phyloP scores from a whole-genome alignment of 2,329 filamentous ascomycete species.

The Clonostachys rosea region DNA sequence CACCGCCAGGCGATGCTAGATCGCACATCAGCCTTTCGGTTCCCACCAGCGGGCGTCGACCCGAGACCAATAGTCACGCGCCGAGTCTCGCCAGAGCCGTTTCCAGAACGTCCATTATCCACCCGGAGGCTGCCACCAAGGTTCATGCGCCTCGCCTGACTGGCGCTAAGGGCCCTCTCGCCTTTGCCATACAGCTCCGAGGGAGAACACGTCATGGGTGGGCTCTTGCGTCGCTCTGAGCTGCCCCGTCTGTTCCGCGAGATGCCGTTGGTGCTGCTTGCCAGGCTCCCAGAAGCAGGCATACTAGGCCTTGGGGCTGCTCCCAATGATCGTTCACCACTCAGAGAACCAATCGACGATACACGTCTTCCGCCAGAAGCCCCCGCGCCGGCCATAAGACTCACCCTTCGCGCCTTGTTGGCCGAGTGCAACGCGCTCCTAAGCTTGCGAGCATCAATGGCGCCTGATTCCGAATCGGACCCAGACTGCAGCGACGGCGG shows the following conservation, averaged over 20 bases:
- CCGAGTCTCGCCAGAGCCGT: slow-evolving; percentile 16
- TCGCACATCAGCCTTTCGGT: slow-evolving; percentile 1
- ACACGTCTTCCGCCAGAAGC: slow-evolving; percentile 33
- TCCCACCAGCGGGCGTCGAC: slow-evolving; percentile 7
- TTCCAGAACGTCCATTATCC: slow-evolving; percentile 13
- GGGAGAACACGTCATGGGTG: slow-evolving; percentile 48
- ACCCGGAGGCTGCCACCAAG: slow-evolving; percentile 27
- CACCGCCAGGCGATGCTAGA: no score
- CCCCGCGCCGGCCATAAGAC: slow-evolving; percentile 26
- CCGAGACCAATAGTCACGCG: slow-evolving; percentile 31
- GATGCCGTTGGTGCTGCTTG: slow-evolving; percentile 44
- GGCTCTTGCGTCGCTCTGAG: slow-evolving; percentile 44
- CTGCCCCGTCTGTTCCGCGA: slow-evolving; percentile 47
- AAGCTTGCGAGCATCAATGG: slow-evolving; percentile 49
- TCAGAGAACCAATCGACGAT: slow-evolving; percentile 36
- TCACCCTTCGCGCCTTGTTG: slow-evolving; percentile 32
- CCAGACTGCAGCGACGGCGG: slow-evolving; percentile 35
- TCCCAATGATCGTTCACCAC: slow-evolving; percentile 13
- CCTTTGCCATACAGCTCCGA: slow-evolving; percentile 19
- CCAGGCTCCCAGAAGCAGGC: slow-evolving; percentile 15
- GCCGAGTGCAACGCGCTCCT: slow-evolving; percentile 48
- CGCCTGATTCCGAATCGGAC: slow-evolving; percentile 44
- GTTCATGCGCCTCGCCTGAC: slow-evolving; percentile 55
- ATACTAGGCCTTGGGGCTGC: slow-evolving; percentile 22
- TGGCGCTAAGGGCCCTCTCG: slow-evolving; percentile 40